Base-by-base conservation (phyloP, 108 stramenopile genomes). In the Seminavis robusta region DNA sequence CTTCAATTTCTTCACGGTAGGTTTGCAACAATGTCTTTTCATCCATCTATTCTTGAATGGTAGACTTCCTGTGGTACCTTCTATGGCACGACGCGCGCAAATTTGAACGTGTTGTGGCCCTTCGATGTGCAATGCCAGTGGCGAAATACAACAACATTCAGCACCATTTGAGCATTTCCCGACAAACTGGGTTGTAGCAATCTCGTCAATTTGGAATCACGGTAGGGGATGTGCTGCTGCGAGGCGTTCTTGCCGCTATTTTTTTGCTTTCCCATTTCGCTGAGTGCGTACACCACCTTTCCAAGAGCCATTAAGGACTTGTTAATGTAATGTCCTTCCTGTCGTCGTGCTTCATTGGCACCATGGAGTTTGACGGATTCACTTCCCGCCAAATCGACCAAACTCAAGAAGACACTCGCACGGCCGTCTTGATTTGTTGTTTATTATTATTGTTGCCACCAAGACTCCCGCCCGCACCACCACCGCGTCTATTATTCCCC, bases 281-380 rank as follows among this genome's bases (percentile, higher is more conserved):
- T 66, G 4, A 95, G 57, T 45, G 84, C 77, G 57, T 84, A 75
- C 11, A 97, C 95, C 16, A 96, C 94, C 47, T 95, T 89, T 3
- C 92, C 88, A 30, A 99, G 73, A 3, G 96, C 84, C 61, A 97
- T 87, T 17, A 99, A 85, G 17, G 86, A 86, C 56, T 95, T 88
- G 77, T 99, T 99, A 61, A 99, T 99, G 62, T 95, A 95, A 30
- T 95, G 94, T 3, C 96, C 97, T 69, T 99, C 98, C 66, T 92
- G 87, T 43, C 81, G 87, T 33, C 98, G 86, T n/a, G n/a, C n/a
- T 5, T 92, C 87, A 21, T 76, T 80, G 9, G 83, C 76, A 6
- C 92, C 92, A 21, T 83, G 88, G 20, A 79, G 53, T 37, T 76
- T 73, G 7, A 94, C 88, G 2, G 83, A 86, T 49, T 94, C 93